Base-by-base conservation (phyloP, 257 asterid genomes). In the Euphrasia confusa region DNA sequence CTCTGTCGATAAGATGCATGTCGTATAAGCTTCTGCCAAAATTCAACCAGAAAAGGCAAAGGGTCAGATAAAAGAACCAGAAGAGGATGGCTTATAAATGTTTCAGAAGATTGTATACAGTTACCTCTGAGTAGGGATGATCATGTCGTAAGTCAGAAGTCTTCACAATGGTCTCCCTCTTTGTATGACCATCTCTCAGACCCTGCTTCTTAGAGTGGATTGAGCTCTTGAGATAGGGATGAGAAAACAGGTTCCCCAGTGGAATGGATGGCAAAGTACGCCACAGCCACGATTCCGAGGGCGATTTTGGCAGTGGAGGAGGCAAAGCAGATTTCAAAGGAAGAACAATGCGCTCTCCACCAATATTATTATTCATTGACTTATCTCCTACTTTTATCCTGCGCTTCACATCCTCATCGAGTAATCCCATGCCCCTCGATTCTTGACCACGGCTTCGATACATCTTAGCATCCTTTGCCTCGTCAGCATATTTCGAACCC, bases 281-380 rank as follows among this genome's bases (percentile, higher is more conserved):
- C 97, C 97, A 87, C 7, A 93, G 96, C 99, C 99, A 93, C 65
- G 97, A 85, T 73, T 93, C 97, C 0, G 97, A 83, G 2, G 99
- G 99, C n/a, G 97, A 89, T 69, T 85, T 93, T 50, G 97, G 99
- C 56, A 93, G 73, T n/a, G 99, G 97, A 17, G 96, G 98, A 33
- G 85, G 82, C 33, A 79, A 58, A 13, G 88, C 84, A 59, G 98
- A 85, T 61, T 72, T 79, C 63, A 68, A 40, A 32, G 74, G 74
- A 65, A 58, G 65, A 63, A 58, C n/a, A 42, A 10, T 58, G 32
- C 14, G 18, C 45, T 66, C 76, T 54, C 54, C 56, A 24, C 54
- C 60, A 14, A 27, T 65, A 26, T 40, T 1, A 40, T 40, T 40
- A 8, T 40, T 40, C 2, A 10, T 14, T 17, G 7, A 45, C 12